phyloP scores from a whole-genome alignment of 345 rosid species.

The Heritiera littoralis region DNA sequence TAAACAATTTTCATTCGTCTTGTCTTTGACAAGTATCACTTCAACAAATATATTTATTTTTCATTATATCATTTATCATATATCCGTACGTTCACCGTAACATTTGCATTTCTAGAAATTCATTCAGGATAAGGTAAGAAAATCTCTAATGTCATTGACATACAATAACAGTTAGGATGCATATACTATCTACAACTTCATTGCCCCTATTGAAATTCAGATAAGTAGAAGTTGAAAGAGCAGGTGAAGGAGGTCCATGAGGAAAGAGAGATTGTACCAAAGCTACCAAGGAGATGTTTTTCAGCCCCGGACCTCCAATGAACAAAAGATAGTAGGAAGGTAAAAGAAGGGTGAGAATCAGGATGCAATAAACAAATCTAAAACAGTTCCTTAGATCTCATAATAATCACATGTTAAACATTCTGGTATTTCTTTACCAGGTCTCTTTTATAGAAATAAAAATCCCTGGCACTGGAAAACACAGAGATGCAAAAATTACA shows the following conservation, averaged over 20 bases:
- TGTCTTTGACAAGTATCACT: too few relatives aligned
- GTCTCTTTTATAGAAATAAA: neutral
- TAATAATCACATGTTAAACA: slow-evolving; percentile 18
- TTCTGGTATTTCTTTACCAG: slow-evolving; percentile 7
- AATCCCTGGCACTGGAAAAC: slow-evolving; percentile 6
- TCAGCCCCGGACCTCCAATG: neutral
- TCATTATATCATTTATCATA: too few relatives aligned
- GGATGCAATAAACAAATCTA: neutral
- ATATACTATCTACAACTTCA: neutral
- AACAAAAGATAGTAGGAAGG: neutral
- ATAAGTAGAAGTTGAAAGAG: neutral
- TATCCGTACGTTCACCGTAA: too few relatives aligned
- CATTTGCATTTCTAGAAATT: neutral
- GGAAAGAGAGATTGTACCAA: neutral
- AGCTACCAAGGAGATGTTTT: neutral
- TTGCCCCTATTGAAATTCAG: neutral
- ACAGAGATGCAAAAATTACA: slow-evolving; percentile 18
- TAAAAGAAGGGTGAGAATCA: neutral
- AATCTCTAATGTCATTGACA: neutral
- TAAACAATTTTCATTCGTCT: too few relatives aligned
- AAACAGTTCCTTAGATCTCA: slow-evolving; percentile 19
- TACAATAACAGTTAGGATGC: neutral
- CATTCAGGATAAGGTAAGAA: neutral
- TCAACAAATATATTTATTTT: too few relatives aligned
- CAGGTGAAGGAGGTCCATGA: neutral